Conservation (phyloP, 1,284 basidiomycete species). For the Apiotrichum gracile region DNA sequence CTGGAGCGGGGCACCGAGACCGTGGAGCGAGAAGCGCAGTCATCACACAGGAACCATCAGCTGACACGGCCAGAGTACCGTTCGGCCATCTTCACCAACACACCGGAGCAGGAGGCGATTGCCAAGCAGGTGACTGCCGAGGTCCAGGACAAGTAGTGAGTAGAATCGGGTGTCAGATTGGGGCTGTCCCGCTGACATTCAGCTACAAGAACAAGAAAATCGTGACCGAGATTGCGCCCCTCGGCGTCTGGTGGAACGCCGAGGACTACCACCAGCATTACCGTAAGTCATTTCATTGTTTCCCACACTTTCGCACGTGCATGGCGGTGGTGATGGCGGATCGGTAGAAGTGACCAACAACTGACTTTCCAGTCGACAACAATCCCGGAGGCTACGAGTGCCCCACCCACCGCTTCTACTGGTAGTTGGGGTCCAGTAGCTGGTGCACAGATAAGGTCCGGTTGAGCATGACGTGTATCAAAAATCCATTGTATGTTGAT, state of each 20-base stretch:
- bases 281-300: conserved; percentile 31
- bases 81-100: conserved; percentile 81
- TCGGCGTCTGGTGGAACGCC: conserved; percentile 70
- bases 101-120: conserved; percentile 65
- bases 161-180: background rate
- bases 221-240: conserved; percentile 64
- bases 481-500: too few relatives aligned
- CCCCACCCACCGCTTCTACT: conserved; percentile 49
- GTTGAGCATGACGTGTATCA: too few relatives aligned
- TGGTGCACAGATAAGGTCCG: too few relatives aligned
- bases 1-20: too few relatives aligned
- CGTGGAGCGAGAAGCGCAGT: background rate
- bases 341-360: background rate
- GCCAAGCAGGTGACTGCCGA: conserved; percentile 77
- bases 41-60: background rate
- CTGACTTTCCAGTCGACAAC: conserved; percentile 36
- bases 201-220: conserved; percentile 69
- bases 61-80: conserved; percentile 66
- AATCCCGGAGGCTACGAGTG: conserved; percentile 51
- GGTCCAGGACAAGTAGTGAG: conserved; percentile 71
- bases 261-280: conserved; percentile 83
- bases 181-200: conserved; percentile 38
- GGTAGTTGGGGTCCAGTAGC: conserved; percentile 30
- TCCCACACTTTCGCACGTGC: too few relatives aligned
- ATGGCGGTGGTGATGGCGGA: background rate